Evolutionary conservation across 2,329 filamentous ascomycete genomes (phyloP), one percentile per base, ranked within the genome.

Genomic region (Neofusicoccum umdonicola): DNA sequence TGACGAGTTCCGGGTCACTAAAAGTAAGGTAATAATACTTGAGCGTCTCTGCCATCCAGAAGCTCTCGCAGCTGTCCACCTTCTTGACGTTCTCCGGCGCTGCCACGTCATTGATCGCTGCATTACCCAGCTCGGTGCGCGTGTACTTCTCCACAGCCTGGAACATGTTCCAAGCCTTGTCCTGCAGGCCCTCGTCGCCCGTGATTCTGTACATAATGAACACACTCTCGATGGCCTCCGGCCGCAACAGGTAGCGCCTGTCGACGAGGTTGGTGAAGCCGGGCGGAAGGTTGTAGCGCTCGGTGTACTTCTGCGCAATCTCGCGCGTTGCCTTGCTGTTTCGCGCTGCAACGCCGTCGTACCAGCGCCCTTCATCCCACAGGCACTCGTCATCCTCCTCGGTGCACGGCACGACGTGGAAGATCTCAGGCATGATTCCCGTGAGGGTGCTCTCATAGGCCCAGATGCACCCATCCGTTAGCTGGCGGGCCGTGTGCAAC

Each of bases 21-120:
- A 91, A 97, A 57, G 96, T 82, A 64, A 97, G 77, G 75, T 92
- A 97, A 69, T 95, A 96, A 74, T 96, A 96, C 81, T 96, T 97
- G 70, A 97, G 81, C 45, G 92, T 97, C 82, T 97, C 93, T 3
- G 90, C 90, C 66, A 92, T 82, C 91, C 93, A 97, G 77, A 96
- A 96, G 72, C 90, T 93, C 80, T 96, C 75, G 50, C 74, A 77
- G 52, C 71, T 66, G 41, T 77, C 74, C 44, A 65, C 56, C 64
- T 48, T 48, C 17, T 50, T 48, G 27, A 56, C 47, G 4, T 62
- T 62, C 8, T 52, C 56, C n/a, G 64, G 57, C 27, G 42, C 31
- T 4, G 76, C 83, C 1, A 93, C 89, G 71, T 91, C 86, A 54
- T 82, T 77, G 63, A 95, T 86, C 42, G 80, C 80, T 0, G 81